Conservation (phyloP, 2,329 filamentous ascomycete species). For the Furcasterigmium furcatum region DNA sequence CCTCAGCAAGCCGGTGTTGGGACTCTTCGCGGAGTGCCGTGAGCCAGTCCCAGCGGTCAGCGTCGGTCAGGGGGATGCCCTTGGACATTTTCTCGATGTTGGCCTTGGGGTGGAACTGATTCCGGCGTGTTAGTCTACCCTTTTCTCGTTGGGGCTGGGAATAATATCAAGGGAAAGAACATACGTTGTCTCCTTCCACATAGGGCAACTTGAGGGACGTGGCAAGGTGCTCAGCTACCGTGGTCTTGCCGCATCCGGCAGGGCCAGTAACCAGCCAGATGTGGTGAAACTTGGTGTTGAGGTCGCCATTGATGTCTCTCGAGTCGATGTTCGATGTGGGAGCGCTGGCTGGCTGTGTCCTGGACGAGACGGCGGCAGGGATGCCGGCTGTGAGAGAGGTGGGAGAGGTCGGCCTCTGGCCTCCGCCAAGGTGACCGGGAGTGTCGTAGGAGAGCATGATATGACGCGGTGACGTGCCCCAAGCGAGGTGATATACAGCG, state of each 20-base stretch:
- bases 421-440: constrained; percentile 38
- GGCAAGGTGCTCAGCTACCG: constrained; percentile 65
- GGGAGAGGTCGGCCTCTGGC: constrained; percentile 24
- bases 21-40: constrained; percentile 70
- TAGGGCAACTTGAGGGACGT: constrained; percentile 63
- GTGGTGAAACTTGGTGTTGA: constrained; percentile 50
- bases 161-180: too few relatives aligned
- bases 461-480: too few relatives aligned
- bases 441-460: constrained; percentile 50
- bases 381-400: constrained; percentile 17
- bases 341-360: constrained; percentile 10
- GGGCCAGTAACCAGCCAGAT: constrained; percentile 81
- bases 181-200: constrained; percentile 75
- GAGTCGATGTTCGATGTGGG: constrained; percentile 20
- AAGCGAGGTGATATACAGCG: too few relatives aligned
- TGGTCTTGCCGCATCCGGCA: constrained; percentile 77
- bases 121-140: constrained; percentile 15
- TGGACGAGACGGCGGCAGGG: constrained; percentile 22
- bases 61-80: constrained; percentile 82
- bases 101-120: constrained; percentile 67
- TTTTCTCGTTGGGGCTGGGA: constrained; percentile 6
- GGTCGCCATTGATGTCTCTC: constrained; percentile 22
- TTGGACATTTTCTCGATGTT: constrained; percentile 91
- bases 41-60: constrained; percentile 97
- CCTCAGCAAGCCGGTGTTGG: constrained; percentile 49